These are phyloP conservation scores for Calonectria hawksworthii DNA, from an alignment of 2,329 filamentous ascomycete genomes.

Conservation along the genomic window DNA sequence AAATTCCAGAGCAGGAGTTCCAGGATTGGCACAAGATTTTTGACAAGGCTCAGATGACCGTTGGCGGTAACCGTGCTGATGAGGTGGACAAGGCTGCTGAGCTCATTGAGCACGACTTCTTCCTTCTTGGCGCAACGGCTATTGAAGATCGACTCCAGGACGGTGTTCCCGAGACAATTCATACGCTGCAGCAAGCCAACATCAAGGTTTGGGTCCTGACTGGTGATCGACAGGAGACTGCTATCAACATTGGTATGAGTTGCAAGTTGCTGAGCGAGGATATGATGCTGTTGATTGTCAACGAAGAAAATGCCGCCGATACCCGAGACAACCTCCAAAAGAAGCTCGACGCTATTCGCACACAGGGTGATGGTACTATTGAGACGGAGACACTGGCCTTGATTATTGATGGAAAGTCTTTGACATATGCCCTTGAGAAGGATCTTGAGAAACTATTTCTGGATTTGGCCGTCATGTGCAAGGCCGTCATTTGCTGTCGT, in stretches of 20 bases:
- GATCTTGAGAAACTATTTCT: constrained; percentile 95
- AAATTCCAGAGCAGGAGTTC: constrained; percentile 91
- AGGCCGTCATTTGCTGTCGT: constrained; percentile 98
- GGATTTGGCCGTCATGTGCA: constrained; percentile 94
- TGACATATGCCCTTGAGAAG: constrained; percentile 93
- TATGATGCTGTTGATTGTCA: constrained; percentile 97
- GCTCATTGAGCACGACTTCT: constrained; percentile 93
- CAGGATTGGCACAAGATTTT: constrained; percentile 89
- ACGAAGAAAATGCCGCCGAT: constrained; percentile 84
- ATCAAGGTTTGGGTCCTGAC: constrained; percentile 99
- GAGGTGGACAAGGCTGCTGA: constrained; percentile 98
- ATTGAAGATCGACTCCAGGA: constrained; percentile 98
- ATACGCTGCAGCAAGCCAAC: constrained; percentile 94
- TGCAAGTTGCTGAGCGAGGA: constrained; percentile 99
- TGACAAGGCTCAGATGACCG: constrained; percentile 89
- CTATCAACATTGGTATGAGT: constrained; percentile 99
- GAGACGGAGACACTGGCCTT: constrained; percentile 91
- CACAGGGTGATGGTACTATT: constrained; percentile 81
- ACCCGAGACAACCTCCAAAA: constrained; percentile 93
- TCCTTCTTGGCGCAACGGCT: constrained; percentile 91
- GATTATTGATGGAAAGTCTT: constrained; percentile 94
- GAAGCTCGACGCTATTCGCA: constrained; percentile 91
- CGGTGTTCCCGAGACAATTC: constrained; percentile 97
- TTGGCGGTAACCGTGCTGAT: constrained; percentile 91
- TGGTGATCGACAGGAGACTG: constrained; percentile 96